Evolutionary conservation across 2,329 filamentous ascomycete genomes (phyloP).

Genomic region (Leptodontidium sp.): DNA sequence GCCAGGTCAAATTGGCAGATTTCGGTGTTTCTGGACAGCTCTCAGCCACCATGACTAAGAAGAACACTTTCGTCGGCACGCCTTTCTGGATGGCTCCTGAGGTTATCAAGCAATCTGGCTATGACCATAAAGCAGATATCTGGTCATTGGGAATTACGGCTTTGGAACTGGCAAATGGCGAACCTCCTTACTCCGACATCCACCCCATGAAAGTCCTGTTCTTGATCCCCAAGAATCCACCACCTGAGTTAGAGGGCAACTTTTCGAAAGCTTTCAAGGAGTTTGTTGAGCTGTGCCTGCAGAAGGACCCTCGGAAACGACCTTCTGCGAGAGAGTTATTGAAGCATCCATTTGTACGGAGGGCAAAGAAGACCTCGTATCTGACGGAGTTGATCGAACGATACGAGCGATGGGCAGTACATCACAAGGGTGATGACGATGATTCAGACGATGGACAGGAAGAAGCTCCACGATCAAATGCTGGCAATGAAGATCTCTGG

Average conservation of each 20-base stretch:
- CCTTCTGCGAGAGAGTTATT: conserved; percentile 87
- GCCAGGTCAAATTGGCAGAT: conserved; percentile 96
- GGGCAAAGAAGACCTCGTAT: conserved; percentile 95
- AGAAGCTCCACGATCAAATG: conserved; percentile 53
- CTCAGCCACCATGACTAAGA: conserved; percentile 98
- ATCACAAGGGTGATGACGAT: conserved; percentile 77
- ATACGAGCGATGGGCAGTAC: conserved; percentile 85
- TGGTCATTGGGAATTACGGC: conserved; percentile 97
- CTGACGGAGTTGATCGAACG: conserved; percentile 95
- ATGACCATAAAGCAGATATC: conserved; percentile 97
- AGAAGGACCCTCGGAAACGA: conserved; percentile 87
- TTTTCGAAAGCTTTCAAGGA: conserved; percentile 87
- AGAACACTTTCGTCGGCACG: conserved; percentile 98
- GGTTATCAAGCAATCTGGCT: conserved; percentile 97
- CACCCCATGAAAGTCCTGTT: conserved; percentile 99
- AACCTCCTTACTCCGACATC: conserved; percentile 94
- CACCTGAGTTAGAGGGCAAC: conserved; percentile 81
- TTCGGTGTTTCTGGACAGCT: conserved; percentile 97
- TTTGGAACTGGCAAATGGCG: conserved; percentile 87
- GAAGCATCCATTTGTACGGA: conserved; percentile 88
- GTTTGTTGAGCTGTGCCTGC: conserved; percentile 83
- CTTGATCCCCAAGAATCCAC: conserved; percentile 92
- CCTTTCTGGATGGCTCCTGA: conserved; percentile 99
- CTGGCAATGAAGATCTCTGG: conserved; percentile 86
- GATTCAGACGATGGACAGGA: conserved; percentile 64